A percentile compares a stretch with the other conserved stretches of the same genome.
Conservation (phyloP, 257 asterid species). For the Solanum tacnaense region DNA sequence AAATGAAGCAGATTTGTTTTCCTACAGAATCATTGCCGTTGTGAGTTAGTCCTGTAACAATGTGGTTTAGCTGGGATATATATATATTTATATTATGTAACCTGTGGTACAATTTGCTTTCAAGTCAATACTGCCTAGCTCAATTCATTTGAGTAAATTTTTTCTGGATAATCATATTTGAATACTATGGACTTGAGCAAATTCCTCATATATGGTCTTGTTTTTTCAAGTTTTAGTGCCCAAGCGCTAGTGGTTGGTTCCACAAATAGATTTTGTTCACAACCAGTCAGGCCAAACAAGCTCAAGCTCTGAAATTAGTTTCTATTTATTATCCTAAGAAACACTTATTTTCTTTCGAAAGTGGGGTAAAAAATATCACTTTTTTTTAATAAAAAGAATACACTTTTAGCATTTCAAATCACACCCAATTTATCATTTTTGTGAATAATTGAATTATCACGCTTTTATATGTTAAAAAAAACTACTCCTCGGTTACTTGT, state of each 20-base stretch:
- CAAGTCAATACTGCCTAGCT: neutral
- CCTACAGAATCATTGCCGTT: neutral
- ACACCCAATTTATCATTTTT: neutral
- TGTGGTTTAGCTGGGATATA: neutral
- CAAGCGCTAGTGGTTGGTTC: neutral
- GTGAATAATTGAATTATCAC: neutral
- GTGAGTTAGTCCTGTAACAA: neutral
- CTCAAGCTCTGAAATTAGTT: neutral
- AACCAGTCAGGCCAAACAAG: neutral
- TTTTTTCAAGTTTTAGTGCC: neutral
- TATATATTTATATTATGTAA: no score
- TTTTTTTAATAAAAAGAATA: no score
- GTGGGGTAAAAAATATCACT: neutral
- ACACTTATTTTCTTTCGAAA: neutral
- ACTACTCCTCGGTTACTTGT: neutral
- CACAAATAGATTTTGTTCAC: neutral
- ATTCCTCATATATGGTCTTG: neutral
- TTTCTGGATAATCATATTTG: neutral
- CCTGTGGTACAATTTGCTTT: neutral
- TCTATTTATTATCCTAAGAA: neutral
- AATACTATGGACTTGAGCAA: neutral
- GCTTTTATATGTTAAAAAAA: neutral
- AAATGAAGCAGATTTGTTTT: neutral
- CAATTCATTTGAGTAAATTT: neutral
- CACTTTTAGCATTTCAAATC: neutral